Percentiles rank a stretch among this genome's conserved stretches.
These are phyloP conservation scores for Tieghemostelium lacteum DNA, from an alignment of 78 protist species.

Conservation along the genomic window DNA sequence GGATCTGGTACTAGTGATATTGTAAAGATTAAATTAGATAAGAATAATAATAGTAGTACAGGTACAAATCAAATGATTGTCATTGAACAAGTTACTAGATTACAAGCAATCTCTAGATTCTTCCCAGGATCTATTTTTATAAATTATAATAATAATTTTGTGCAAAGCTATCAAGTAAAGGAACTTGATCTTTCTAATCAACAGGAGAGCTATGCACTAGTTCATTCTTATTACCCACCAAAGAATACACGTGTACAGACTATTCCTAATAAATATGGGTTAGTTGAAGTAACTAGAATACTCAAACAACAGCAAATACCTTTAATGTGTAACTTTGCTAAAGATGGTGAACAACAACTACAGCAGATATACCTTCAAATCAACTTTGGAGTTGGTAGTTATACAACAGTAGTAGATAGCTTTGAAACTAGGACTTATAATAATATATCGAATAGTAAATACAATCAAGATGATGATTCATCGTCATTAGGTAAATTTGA, in stretches of 20 bases:
- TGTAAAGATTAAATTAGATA: conserved; percentile 18
- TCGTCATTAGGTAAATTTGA: not conserved
- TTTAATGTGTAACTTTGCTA: too few relatives aligned
- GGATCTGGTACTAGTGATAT: conserved; percentile 42
- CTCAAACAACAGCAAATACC: conserved; percentile 6
- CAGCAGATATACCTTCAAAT: conserved; percentile 1
- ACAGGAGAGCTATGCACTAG: not conserved
- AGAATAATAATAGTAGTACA: too few relatives aligned
- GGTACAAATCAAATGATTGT: not conserved
- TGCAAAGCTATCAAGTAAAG: conserved; percentile 14
- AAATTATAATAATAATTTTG: not conserved
- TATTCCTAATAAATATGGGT: not conserved
- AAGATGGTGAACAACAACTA: not conserved
- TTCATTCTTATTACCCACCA: conserved; percentile 6
- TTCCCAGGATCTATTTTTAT: conserved; percentile 57
- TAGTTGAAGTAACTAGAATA: conserved; percentile 13
- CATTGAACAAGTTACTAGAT: conserved; percentile 27
- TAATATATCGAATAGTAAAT: not conserved
- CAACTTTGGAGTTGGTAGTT: conserved; percentile 59
- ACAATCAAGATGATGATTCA: not conserved
- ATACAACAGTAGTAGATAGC: conserved; percentile 6
- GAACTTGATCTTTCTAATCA: not conserved
- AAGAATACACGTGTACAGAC: conserved; percentile 10
- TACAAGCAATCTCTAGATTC: conserved; percentile 26
- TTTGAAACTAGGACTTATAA: conserved; percentile 36